Base-by-base conservation (phyloP, 306 rosid genomes). In the Quercus wislizeni region DNA sequence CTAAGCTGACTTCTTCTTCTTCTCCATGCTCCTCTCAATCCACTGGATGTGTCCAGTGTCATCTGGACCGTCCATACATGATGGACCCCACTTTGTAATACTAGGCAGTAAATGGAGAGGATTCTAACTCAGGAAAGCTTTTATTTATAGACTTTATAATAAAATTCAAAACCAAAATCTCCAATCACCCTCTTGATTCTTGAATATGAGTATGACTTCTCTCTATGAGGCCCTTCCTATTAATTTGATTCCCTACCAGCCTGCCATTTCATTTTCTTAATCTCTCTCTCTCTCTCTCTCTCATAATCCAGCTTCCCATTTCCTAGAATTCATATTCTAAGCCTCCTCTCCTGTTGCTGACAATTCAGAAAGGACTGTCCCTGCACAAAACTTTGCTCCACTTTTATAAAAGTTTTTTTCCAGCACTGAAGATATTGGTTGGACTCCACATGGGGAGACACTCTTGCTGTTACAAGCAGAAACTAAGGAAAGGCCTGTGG, bases 401-500 rank as follows among this genome's bases (percentile, higher is more conserved):
- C 87, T 78, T 84, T 55, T 33, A 19, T 71, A 74, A 35, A 49
- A 33, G 61, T 70, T 70, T 79, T 71, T 76, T 43, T 78, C 76
- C 90, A 83, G 84, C 84, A 46, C 83, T 58, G 80, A 82, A 79
- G 78, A 64, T 41, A 41, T 75, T 70, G 72, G 65, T 52, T 49
- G 43, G 28, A 38, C 71, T 41, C 82, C 90, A 82, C 87, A 94
- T 92, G 99, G 97, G 97, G 87, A 94, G 99, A 71, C 97, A 94
- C 85, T 90, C 99, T 73, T 94, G 97, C 76, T 94, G 99, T 79
- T 92, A 90, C 90, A 94, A 92, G 86, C 97, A 94, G 91, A 92
- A 92, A 90, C 93, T 94, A 43, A 89, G 99, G 83, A 94, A 94
- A 84, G 99, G 99, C 52, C 93, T 94, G 55, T 94, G 99, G 99